These are phyloP conservation scores for Magnusiomyces paraingens DNA, from an alignment of 1,139 yeast species.

Conservation along the genomic window DNA sequence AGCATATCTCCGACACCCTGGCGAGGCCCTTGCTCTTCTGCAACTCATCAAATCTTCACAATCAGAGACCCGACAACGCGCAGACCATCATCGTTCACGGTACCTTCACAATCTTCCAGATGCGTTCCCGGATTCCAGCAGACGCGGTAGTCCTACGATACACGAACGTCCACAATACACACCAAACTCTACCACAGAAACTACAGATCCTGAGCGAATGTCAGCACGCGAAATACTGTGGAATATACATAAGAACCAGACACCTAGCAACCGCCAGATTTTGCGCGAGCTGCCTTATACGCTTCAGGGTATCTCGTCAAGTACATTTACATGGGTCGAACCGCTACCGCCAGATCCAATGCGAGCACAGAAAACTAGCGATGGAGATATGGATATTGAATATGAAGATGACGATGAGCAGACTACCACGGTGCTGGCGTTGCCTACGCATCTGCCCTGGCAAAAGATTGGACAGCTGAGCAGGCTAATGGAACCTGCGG, in stretches of 20 bases:
- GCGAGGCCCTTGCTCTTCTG: slow-evolving; percentile 8
- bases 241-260: slow-evolving; percentile 11
- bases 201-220: slow-evolving; percentile 2
- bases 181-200: not conserved
- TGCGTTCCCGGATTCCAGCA: not conserved
- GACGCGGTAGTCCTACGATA: not conserved
- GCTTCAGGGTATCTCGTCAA: slow-evolving; percentile 67
- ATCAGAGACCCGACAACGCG: not conserved
- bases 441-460: slow-evolving; percentile 52
- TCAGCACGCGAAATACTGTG: slow-evolving; percentile 13
- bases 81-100: not conserved
- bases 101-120: not conserved
- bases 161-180: not conserved
- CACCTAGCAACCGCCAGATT: slow-evolving; percentile 45
- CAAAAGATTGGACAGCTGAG: slow-evolving; percentile 55
- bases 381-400: not conserved
- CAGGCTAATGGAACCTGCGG: slow-evolving; percentile 63
- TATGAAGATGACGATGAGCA: slow-evolving; percentile 7
- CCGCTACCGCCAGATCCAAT: slow-evolving; percentile 20
- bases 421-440: slow-evolving; percentile 19
- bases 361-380: not conserved
- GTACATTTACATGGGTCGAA: slow-evolving; percentile 45
- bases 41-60: slow-evolving; percentile 1
- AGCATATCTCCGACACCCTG: slow-evolving; percentile 11
- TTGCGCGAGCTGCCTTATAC: slow-evolving; percentile 58